Evolutionary conservation across 129 eudicot species (phyloP).

Genomic region (Centaurea solstitialis): DNA sequence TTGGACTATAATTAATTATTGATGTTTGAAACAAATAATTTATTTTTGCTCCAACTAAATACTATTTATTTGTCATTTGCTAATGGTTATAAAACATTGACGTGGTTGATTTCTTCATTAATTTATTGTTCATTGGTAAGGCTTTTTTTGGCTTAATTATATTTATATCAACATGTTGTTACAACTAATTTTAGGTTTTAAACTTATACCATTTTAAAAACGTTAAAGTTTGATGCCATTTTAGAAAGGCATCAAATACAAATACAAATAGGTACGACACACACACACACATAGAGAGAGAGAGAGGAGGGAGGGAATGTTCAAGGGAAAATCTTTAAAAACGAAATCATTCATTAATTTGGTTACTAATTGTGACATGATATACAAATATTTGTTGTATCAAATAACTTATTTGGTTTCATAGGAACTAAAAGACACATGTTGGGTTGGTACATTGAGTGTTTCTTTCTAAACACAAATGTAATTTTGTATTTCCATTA

Average conservation of each 20-base stretch:
- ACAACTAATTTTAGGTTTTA: not conserved
- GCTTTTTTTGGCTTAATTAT: not conserved
- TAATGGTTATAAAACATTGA: not conserved
- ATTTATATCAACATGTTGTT: not conserved
- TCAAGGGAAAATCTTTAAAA: no score
- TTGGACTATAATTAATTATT: not conserved
- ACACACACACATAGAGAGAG: no score
- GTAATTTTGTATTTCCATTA: not conserved
- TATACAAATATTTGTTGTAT: no score
- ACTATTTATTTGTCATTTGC: not conserved
- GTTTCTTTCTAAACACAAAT: not conserved
- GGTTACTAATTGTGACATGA: not conserved
- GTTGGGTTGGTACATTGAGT: not conserved
- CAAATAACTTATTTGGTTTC: not conserved
- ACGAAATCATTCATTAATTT: no score
- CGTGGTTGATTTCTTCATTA: not conserved
- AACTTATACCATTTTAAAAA: not conserved
- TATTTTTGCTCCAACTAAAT: not conserved
- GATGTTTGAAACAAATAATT: no score
- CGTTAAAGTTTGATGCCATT: not conserved
- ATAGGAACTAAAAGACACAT: not conserved
- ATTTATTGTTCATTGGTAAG: no score
- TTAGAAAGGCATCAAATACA: not conserved
- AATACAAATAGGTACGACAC: no score
- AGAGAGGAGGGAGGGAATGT: no score